Percentiles rank a stretch among this genome's conserved stretches.
Conservation (phyloP, 805 yeast species). For the Wickerhamomyces subpelliculosus region DNA sequence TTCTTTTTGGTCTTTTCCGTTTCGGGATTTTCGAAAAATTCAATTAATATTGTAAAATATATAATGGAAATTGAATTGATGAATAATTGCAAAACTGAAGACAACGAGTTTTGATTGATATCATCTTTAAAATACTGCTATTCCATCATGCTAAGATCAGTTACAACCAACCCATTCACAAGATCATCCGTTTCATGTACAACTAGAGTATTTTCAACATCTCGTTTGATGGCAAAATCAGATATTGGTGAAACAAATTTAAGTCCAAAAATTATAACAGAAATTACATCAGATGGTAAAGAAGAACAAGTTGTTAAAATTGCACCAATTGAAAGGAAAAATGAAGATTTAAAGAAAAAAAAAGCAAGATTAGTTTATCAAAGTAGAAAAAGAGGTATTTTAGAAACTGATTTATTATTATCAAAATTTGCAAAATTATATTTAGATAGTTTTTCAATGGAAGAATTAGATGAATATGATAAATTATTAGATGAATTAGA, state of each 20-base stretch:
- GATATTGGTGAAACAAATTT: constrained; percentile 1
- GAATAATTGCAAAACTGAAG: too few relatives aligned
- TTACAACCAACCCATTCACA: too few relatives aligned
- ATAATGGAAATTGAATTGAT: too few relatives aligned
- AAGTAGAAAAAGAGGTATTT: constrained; percentile 88
- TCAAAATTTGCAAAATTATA: constrained; percentile 80
- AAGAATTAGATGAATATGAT: constrained; percentile 81
- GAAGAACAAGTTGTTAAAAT: constrained; percentile 33
- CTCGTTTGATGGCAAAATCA: too few relatives aligned
- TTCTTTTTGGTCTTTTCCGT: too few relatives aligned
- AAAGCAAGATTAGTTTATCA: constrained; percentile 89
- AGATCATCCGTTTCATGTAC: too few relatives aligned
- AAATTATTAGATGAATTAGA: constrained; percentile 85
- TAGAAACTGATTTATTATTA: constrained; percentile 84
- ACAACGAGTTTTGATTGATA: too few relatives aligned
- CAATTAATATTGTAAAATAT: too few relatives aligned
- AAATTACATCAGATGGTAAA: constrained; percentile 8
- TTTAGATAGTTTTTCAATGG: constrained; percentile 48
- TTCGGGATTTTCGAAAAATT: too few relatives aligned
- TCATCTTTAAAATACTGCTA: too few relatives aligned
- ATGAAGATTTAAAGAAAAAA: constrained; percentile 67
- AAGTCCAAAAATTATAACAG: constrained; percentile 16
- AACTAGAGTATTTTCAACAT: neutral
- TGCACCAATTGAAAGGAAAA: constrained; percentile 69
- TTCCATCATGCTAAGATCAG: too few relatives aligned